A percentile compares a stretch with the other conserved stretches of the same genome.
Conservation (phyloP, 2,329 filamentous ascomycete genomes). For the Cladophialophora exuberans region DNA sequence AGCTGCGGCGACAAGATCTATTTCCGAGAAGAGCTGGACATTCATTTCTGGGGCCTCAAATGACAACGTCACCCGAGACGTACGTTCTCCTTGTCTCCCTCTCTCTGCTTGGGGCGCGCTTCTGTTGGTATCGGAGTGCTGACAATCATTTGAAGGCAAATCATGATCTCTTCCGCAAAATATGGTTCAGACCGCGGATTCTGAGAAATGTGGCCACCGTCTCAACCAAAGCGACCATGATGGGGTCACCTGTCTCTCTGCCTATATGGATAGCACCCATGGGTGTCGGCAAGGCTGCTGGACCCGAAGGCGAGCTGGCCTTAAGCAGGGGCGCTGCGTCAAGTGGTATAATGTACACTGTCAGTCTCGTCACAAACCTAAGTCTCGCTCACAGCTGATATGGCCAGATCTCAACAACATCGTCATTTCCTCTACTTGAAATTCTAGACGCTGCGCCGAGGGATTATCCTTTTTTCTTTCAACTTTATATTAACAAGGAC, state of each 20-base stretch:
- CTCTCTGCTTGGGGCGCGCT: neutral
- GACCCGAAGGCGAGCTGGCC: slow-evolving; percentile 49
- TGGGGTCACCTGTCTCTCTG: slow-evolving; percentile 25
- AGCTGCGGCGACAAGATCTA: slow-evolving; percentile 19
- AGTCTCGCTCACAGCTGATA: neutral
- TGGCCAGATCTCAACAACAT: slow-evolving; percentile 50
- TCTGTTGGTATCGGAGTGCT: neutral
- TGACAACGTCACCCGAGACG: slow-evolving; percentile 25
- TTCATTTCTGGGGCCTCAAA: slow-evolving; percentile 35
- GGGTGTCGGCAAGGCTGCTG: slow-evolving; percentile 46
- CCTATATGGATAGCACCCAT: slow-evolving; percentile 31
- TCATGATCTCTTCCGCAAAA: slow-evolving; percentile 41
- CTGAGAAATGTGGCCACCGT: slow-evolving; percentile 46
- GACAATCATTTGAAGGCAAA: slow-evolving; percentile 13
- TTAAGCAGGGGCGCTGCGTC: slow-evolving; percentile 36
- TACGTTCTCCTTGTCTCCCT: neutral
- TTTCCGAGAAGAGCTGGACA: slow-evolving; percentile 35
- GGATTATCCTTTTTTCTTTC: slow-evolving; percentile 46
- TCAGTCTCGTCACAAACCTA: slow-evolving; percentile 48
- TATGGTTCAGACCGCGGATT: slow-evolving; percentile 52
- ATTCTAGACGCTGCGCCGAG: slow-evolving; percentile 45
- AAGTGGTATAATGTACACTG: slow-evolving; percentile 41
- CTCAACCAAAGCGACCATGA: slow-evolving; percentile 39
- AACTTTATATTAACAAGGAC: slow-evolving; percentile 65
- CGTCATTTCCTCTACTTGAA: slow-evolving; percentile 61